These are phyloP conservation scores for Rubroboletus pulcherrimus DNA, from an alignment of 768 basidiomycete genomes.

Conservation along the genomic window DNA sequence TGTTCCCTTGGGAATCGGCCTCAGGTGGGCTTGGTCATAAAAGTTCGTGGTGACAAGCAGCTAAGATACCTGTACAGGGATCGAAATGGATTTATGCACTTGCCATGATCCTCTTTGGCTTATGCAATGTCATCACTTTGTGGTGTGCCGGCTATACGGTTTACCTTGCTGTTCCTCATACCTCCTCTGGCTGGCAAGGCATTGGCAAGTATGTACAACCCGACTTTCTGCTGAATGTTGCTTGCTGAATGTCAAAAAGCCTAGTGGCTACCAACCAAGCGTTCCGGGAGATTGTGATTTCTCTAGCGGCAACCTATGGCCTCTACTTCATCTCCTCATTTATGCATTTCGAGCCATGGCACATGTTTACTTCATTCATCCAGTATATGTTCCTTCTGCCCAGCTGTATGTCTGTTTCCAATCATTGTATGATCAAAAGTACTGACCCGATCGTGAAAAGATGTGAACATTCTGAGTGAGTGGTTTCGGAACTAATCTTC, in stretches of 20 bases:
- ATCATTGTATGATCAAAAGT: background rate
- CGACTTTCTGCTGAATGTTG: background rate
- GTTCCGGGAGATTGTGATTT: slow-evolving; percentile 82
- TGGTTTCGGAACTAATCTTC: background rate
- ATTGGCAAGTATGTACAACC: slow-evolving; percentile 54
- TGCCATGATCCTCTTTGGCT: slow-evolving; percentile 73
- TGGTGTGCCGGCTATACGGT: slow-evolving; percentile 93
- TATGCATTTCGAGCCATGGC: slow-evolving; percentile 94
- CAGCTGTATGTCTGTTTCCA: slow-evolving; percentile 43
- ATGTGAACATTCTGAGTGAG: slow-evolving; percentile 78
- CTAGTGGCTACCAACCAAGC: slow-evolving; percentile 63
- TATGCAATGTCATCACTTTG: slow-evolving; percentile 73
- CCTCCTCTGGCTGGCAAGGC: slow-evolving; percentile 69
- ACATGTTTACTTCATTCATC: slow-evolving; percentile 90
- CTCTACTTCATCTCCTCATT: slow-evolving; percentile 83
- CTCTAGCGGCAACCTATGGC: slow-evolving; percentile 72
- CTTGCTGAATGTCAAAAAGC: slow-evolving; percentile 35
- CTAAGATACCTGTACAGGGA: slow-evolving; percentile 42
- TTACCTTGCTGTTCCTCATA: slow-evolving; percentile 78
- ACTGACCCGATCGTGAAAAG: slow-evolving; percentile 29
- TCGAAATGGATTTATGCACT: slow-evolving; percentile 82
- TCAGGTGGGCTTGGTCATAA: slow-evolving; percentile 36
- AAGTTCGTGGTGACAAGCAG: background rate
- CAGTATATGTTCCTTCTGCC: slow-evolving; percentile 93
- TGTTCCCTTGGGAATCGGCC: slow-evolving; percentile 93